Base-by-base conservation (phyloP, 2,329 filamentous ascomycete species). In the Botrytis squamosa region DNA sequence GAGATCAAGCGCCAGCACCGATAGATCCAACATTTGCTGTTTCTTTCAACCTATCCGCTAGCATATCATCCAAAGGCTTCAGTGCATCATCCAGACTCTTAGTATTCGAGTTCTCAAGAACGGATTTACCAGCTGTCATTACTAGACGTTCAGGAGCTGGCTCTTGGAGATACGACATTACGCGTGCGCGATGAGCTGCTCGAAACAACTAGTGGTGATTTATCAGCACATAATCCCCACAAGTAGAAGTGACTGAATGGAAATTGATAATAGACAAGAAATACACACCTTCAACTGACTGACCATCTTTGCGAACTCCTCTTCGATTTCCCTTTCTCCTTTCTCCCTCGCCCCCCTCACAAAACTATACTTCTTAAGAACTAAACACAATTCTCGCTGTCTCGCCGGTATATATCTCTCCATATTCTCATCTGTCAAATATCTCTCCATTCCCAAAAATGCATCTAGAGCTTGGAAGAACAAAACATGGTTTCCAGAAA, bases 111-210 rank as follows among this genome's bases (percentile, higher is more conserved):
- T 40, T 57, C 4, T 57, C 62, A 2, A 72, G 38, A 20, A 72
- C 62, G 1, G 70, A 72, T 46, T 72, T 72, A 10, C 70, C 70
- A 29, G 70, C 70, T 12, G 70, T 72, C 70, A 72, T 72, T 4
- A 67, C 20, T 4, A 72, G 55, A n/a, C 70, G 44, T 29, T 72
- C 70, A 1, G 70, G 70, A 4, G 70, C 70, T 3, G 70, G 62
- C n/a, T 67, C 62, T 57, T 72, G 36, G 8, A 72, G 38, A 66
- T 72, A 72, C 16, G 70, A 67, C 70, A 72, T 72, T 40, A 67
- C 70, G 22, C 62, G 60, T n/a, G 70, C 70, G 20, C 70, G 70
- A 55, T 72, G 70, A 3, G 70, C 70, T 7, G 62, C 29, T 10
- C 70, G 44, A 29, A 72, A 72, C 25, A 72, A 49, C 70, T 72